Conservation (phyloP, 257 asterid species). For the Handroanthus guayacan region DNA sequence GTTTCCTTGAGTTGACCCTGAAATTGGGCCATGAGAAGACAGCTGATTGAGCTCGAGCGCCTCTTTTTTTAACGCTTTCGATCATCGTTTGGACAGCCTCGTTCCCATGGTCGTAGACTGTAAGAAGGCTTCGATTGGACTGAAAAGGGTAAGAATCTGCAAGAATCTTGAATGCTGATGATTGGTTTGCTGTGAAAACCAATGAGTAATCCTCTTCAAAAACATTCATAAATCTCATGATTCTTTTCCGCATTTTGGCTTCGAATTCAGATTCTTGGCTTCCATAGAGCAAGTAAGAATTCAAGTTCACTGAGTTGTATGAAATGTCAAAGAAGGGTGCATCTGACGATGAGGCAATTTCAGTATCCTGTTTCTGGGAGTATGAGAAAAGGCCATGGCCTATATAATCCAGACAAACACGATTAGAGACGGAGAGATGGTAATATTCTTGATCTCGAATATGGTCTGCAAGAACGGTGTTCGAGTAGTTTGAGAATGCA, state of each 20-base stretch:
- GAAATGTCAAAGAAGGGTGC: constrained; percentile 60
- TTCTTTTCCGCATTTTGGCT: constrained; percentile 51
- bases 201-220: constrained; percentile 68
- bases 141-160: constrained; percentile 74
- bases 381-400: constrained; percentile 86
- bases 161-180: constrained; percentile 73
- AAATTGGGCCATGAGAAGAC: constrained; percentile 77
- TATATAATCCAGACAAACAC: constrained; percentile 72
- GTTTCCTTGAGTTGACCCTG: constrained; percentile 55
- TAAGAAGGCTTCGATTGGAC: constrained; percentile 50
- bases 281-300: constrained; percentile 49
- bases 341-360: constrained; percentile 51
- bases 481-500: constrained; percentile 50
- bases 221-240: constrained; percentile 70
- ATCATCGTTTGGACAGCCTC: constrained; percentile 66
- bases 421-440: constrained; percentile 54
- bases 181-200: constrained; percentile 75
- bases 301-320: constrained; percentile 52
- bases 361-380: constrained; percentile 50
- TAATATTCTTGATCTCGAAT: constrained; percentile 66
- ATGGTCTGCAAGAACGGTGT: constrained; percentile 54
- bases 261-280: constrained; percentile 59
- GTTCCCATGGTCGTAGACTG: constrained; percentile 68
- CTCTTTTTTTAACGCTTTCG: constrained; percentile 47
- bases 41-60: constrained; percentile 62